Evolutionary conservation across 345 rosid genomes (phyloP).

Genomic region (Cardamine chenopodiifolia): DNA sequence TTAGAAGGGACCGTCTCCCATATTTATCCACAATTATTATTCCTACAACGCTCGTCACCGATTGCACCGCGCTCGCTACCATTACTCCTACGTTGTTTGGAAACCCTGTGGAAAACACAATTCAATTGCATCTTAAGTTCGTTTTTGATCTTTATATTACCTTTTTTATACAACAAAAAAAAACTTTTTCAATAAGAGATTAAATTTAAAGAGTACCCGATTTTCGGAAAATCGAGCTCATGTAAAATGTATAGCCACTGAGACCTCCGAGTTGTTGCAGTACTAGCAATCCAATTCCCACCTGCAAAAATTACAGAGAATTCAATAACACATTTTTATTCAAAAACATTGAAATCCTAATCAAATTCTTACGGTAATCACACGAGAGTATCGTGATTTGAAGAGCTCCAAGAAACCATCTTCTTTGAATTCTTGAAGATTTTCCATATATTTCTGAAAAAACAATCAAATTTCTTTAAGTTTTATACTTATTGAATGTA

Average conservation of each 20-base stretch:
- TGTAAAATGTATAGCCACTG: conserved; percentile 57
- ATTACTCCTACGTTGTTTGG: conserved; percentile 35
- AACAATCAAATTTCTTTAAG: neutral
- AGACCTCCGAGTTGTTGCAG: conserved; percentile 89
- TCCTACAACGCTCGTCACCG: conserved; percentile 70
- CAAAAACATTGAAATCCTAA: neutral
- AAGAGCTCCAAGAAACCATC: conserved; percentile 47
- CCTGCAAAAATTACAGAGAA: conserved; percentile 39
- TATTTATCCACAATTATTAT: conserved; percentile 66
- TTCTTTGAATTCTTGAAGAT: conserved; percentile 45
- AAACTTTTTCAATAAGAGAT: neutral
- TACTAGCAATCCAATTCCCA: conserved; percentile 72
- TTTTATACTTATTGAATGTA: neutral
- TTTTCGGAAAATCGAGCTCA: conserved; percentile 53
- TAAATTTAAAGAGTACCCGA: conserved; percentile 46
- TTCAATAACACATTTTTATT: neutral
- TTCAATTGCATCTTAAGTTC: neutral
- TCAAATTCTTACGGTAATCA: conserved; percentile 43
- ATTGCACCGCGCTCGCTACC: conserved; percentile 37
- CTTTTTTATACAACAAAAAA: too few species aligned
- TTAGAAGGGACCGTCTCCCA: conserved; percentile 70
- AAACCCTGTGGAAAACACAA: conserved; percentile 19
- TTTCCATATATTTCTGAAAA: conserved; percentile 52
- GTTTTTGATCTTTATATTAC: neutral
- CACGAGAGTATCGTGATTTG: conserved; percentile 47